phyloP scores from a whole-genome alignment of 2,329 filamentous ascomycete genomes.

The Penicillium sp. region DNA sequence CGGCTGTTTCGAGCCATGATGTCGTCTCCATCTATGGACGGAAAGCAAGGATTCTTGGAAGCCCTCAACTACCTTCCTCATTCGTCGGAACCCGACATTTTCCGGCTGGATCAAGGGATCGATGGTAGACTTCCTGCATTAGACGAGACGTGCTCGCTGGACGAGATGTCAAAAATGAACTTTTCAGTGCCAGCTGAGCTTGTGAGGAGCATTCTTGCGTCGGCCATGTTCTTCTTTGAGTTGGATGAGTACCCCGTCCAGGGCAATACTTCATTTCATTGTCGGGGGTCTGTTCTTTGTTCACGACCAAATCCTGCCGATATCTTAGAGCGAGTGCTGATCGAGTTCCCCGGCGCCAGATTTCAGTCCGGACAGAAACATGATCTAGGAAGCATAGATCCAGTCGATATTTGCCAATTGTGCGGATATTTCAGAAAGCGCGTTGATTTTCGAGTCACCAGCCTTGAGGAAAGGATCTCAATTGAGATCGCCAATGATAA shows the following conservation, averaged over 20 bases:
- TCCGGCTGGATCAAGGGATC: constrained; percentile 8
- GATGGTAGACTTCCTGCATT: constrained; percentile 4
- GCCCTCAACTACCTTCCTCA: constrained; percentile 13
- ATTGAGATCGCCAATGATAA: constrained; percentile 7
- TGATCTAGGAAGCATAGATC: constrained; percentile 2
- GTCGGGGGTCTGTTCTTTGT: constrained; percentile 23
- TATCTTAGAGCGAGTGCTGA: constrained; percentile 9
- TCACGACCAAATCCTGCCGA: background rate
- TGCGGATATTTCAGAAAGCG: constrained; percentile 22
- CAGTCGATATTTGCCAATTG: constrained; percentile 11
- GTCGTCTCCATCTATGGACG: constrained; percentile 24
- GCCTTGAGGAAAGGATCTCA: constrained; percentile 13
- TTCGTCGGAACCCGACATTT: background rate
- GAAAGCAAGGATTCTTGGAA: constrained; percentile 15
- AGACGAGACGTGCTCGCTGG: constrained; percentile 9
- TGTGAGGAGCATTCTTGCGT: constrained; percentile 16
- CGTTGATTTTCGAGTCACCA: constrained; percentile 12
- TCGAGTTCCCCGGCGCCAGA: constrained; percentile 8
- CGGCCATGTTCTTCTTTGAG: constrained; percentile 24
- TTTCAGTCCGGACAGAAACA: background rate
- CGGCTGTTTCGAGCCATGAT: constrained; percentile 19
- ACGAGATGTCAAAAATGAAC: constrained; percentile 10
- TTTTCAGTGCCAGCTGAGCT: constrained; percentile 14
- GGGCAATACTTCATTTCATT: constrained; percentile 10
- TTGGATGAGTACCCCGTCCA: constrained; percentile 14